Conservation (phyloP, 176 grass and related monocot species). For the Oryza meridionalis region DNA sequence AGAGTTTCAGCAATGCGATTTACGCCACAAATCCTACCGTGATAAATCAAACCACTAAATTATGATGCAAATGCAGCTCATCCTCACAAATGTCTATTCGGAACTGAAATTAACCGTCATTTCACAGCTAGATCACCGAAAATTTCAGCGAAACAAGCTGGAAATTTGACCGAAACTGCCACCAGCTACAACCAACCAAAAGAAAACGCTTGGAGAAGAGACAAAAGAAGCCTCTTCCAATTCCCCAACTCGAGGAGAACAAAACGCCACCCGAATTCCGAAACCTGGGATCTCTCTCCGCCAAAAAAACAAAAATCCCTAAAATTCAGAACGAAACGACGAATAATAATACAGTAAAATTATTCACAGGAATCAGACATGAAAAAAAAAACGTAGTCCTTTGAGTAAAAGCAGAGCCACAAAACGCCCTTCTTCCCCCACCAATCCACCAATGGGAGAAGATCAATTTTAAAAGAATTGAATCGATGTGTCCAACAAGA, state of each 20-base stretch:
- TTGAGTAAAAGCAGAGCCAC: not conserved
- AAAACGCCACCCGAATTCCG: not conserved
- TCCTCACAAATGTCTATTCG: not conserved
- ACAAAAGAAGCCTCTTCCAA: not conserved
- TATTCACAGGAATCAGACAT: too few relatives aligned
- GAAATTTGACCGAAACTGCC: conserved; percentile 4
- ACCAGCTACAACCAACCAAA: not conserved
- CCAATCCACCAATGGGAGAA: not conserved
- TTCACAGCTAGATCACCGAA: not conserved
- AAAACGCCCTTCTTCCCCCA: not conserved
- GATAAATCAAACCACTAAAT: not conserved
- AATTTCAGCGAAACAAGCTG: not conserved
- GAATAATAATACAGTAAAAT: not conserved
- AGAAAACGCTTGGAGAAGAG: not conserved
- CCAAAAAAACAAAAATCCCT: not conserved
- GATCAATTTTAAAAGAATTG: not conserved
- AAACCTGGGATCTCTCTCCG: not conserved
- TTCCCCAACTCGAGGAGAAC: not conserved
- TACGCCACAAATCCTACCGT: not conserved
- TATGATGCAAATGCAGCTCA: not conserved
- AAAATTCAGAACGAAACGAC: not conserved
- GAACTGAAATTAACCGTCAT: not conserved
- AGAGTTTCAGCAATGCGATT: conserved; percentile 17
- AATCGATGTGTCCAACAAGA: not conserved
- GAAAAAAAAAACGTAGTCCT: not conserved